Evolutionary conservation across 139 green algal genomes (phyloP), one percentile per base, ranked within the genome.

Genomic region (Chlorella sp.): DNA sequence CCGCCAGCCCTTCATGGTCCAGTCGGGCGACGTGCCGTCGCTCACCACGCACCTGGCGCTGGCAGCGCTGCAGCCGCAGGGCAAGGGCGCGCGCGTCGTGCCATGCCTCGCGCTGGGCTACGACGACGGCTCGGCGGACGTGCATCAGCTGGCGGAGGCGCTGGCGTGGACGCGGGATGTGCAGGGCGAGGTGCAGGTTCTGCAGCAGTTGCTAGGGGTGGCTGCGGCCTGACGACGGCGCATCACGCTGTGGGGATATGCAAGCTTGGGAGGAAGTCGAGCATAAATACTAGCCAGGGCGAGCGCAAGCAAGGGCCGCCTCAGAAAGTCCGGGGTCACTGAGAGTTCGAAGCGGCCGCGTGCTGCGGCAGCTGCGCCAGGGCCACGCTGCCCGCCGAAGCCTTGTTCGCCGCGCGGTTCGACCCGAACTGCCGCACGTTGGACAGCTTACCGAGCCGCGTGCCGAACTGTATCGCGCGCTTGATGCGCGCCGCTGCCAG

Each of bases 401-500:
- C 4, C 70, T 64, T 67, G 74, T 97, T 97, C 20, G 93, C 93
- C 0, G 82, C 76, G 23, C 89, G 67, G 69, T 92, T 96, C 84
- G 86, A 91, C 2, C 93, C 93, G 86, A 96, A 98, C n/a, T 92
- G 75, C 4, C 82, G 70, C 31, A 72, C 17, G 81, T 98, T 98
- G 29, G 81, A 72, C 31, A 84, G 76, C 76, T 92, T 91, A 17
- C 89, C 86, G 24, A 98, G 89, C n/a, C 90, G 79, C 23, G 36
- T 93, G 26, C 93, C 93, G 77, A 98, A 97, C 81, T 98, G 93
- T 51, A 97, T 97, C 23, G 93, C 93, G 0, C 94, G 84, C 83
- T 98, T 98, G 2, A 85, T 79, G 0, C 91, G 79, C 2, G 6
- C 69, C 1, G 94, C 86, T 17, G 91, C 87, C 2, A 74, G 32